These are phyloP conservation scores for Penicillium arizonense DNA, from an alignment of 495 filamentous ascomycete genomes.

Conservation along the genomic window DNA sequence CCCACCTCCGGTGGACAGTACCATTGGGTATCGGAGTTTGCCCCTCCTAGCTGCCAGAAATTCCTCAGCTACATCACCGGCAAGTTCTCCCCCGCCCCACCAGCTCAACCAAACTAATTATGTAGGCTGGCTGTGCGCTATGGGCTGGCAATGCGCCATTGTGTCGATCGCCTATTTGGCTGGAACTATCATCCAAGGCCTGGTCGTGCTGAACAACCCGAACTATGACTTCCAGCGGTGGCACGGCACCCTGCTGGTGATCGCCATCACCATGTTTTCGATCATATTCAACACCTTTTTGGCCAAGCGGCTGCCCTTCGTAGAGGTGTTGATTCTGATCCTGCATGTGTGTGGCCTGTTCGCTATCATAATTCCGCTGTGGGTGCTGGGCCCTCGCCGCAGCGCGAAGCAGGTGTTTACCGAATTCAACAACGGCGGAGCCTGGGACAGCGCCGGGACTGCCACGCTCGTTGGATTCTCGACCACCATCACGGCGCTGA, in stretches of 20 bases:
- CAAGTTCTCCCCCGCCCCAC: neutral
- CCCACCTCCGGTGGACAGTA: conserved; percentile 39
- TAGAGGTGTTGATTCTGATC: conserved; percentile 39
- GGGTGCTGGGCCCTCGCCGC: conserved; percentile 38
- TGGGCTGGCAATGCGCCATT: conserved; percentile 42
- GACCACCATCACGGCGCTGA: conserved; percentile 34
- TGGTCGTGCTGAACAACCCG: conserved; percentile 34
- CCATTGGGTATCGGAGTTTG: conserved; percentile 47
- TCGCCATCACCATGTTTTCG: conserved; percentile 34
- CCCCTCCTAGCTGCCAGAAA: conserved; percentile 26
- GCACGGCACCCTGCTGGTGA: conserved; percentile 43
- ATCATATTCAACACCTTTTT: conserved; percentile 42
- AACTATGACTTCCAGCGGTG: conserved; percentile 29
- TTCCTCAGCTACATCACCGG: conserved; percentile 40
- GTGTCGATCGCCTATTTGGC: conserved; percentile 31
- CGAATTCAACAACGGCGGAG: conserved; percentile 42
- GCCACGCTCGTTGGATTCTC: conserved; percentile 1
- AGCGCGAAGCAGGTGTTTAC: conserved; percentile 42
- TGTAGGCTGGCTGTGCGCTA: conserved; percentile 41
- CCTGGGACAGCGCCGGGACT: conserved; percentile 32
- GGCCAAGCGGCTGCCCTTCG: conserved; percentile 34
- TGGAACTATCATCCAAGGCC: conserved; percentile 38
- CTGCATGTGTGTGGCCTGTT: conserved; percentile 40
- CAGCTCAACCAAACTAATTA: neutral
- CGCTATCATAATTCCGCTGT: conserved; percentile 40